phyloP scores from a whole-genome alignment of 1,139 yeast species.

The Meyerozyma elateridarum region DNA sequence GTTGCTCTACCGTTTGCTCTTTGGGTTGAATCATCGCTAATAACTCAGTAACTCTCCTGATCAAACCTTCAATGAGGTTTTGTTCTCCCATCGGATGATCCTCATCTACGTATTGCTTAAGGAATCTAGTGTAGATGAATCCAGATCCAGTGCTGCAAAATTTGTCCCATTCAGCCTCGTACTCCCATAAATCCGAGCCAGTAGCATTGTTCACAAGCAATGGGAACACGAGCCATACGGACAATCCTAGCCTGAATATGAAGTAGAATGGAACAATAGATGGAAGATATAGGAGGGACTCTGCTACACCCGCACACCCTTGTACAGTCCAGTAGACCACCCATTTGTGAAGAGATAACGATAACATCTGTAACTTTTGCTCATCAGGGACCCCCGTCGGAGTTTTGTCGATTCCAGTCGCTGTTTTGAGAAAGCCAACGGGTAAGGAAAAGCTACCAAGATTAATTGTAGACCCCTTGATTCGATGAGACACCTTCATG shows the following conservation, averaged over 20 bases:
- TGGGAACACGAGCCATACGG: constrained; percentile 54
- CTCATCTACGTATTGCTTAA: constrained; percentile 32
- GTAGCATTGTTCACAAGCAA: constrained; percentile 13
- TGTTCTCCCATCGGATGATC: constrained; percentile 6
- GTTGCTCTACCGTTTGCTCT: too few species aligned
- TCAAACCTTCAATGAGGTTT: too few species aligned
- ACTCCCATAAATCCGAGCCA: constrained; percentile 8
- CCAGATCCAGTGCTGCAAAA: constrained; percentile 34
- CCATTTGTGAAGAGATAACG: constrained; percentile 50
- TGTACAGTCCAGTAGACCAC: constrained; percentile 54
- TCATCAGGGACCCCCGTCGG: constrained; percentile 10
- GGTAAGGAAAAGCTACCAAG: constrained; percentile 14
- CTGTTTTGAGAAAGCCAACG: constrained; percentile 12
- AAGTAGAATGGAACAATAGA: constrained; percentile 46
- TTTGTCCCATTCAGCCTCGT: constrained; percentile 16
- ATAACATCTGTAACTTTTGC: constrained; percentile 20
- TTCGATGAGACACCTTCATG: constrained; percentile 9
- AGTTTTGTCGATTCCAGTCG: constrained; percentile 26
- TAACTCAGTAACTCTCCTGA: too few species aligned
- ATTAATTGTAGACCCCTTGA: constrained; percentile 11
- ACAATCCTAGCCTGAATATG: constrained; percentile 34
- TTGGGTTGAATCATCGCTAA: too few species aligned
- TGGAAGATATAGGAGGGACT: constrained; percentile 28
- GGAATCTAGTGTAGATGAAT: constrained; percentile 25
- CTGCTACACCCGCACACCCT: constrained; percentile 31